Percentiles rank a stretch among this genome's conserved stretches.
Conservation (phyloP, 352 stramenopile species). For the Globisporangium lucens region DNA sequence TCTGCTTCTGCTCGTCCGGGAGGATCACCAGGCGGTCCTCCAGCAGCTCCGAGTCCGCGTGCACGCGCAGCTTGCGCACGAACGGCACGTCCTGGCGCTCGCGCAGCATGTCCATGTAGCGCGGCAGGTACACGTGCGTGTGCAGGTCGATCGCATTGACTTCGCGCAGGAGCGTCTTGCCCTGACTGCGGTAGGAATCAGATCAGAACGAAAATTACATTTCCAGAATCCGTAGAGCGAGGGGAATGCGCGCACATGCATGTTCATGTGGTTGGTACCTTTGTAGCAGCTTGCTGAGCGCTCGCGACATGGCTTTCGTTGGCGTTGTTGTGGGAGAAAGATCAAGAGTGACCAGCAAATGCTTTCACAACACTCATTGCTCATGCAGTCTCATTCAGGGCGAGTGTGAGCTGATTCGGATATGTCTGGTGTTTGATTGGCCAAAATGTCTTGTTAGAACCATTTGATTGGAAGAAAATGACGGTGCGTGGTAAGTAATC, state of each 20-base stretch:
- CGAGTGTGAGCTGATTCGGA: not conserved
- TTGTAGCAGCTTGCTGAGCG: conserved; percentile 27
- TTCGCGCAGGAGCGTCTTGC: conserved; percentile 34
- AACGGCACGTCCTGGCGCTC: conserved; percentile 42
- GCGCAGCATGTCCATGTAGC: conserved; percentile 62
- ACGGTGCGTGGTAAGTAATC: conserved; percentile 11
- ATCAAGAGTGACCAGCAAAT: not conserved
- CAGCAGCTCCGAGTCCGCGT: conserved; percentile 24
- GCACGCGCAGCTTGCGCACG: conserved; percentile 25
- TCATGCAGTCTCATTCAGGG: not conserved
- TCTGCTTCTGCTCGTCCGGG: conserved; percentile 42
- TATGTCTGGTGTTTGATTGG: not conserved
- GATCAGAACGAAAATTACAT: not conserved
- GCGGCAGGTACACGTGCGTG: conserved; percentile 62
- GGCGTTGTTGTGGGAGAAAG: not conserved
- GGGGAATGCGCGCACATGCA: not conserved
- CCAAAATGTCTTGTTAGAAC: not conserved
- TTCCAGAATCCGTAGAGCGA: not conserved
- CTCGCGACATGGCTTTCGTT: conserved; percentile 21
- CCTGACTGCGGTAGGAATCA: conserved; percentile 19
- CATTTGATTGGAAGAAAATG: not conserved
- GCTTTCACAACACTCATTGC: not conserved
- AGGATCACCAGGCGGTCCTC: conserved; percentile 52
- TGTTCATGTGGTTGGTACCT: not conserved
- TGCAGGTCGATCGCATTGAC: conserved; percentile 51